These are phyloP conservation scores for Scutellaria baicalensis DNA, from an alignment of 257 asterid species.

Conservation along the genomic window DNA sequence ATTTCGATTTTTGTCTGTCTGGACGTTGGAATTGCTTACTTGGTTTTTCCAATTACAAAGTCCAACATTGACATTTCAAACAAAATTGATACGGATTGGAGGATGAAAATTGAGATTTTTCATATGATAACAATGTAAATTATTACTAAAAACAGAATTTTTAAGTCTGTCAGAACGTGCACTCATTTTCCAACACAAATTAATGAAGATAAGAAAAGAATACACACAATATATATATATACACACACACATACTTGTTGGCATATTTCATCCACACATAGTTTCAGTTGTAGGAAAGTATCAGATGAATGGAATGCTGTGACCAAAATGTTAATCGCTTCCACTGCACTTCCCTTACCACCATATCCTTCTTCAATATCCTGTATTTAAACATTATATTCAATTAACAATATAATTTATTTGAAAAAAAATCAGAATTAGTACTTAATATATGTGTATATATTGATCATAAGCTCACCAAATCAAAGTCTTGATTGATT, in stretches of 20 bases:
- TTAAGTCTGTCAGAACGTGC: too few relatives aligned
- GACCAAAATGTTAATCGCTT: slow-evolving; percentile 33
- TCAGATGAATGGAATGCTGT: slow-evolving; percentile 28
- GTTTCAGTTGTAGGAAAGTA: slow-evolving; percentile 18
- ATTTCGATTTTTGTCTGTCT: too few relatives aligned
- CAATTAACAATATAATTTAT: not conserved
- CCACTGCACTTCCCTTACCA: slow-evolving; percentile 12
- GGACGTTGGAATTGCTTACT: too few relatives aligned
- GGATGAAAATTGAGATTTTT: too few relatives aligned
- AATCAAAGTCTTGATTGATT: slow-evolving; percentile 45
- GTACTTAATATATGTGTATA: not conserved
- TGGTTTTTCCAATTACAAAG: too few relatives aligned
- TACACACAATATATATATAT: too few relatives aligned
- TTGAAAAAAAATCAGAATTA: not conserved
- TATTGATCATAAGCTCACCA: slow-evolving; percentile 6
- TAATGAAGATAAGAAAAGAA: too few relatives aligned
- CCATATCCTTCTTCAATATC: slow-evolving; percentile 35
- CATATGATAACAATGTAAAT: too few relatives aligned
- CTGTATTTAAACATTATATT: not conserved
- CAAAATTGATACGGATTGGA: too few relatives aligned
- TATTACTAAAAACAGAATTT: too few relatives aligned
- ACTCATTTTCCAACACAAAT: too few relatives aligned
- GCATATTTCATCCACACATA: slow-evolving; percentile 13
- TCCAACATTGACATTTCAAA: too few relatives aligned
- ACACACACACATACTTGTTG: slow-evolving; percentile 30